These are phyloP conservation scores for Mycosarcoma maydis DNA, from an alignment of 1,284 basidiomycete genomes.

Conservation along the genomic window DNA sequence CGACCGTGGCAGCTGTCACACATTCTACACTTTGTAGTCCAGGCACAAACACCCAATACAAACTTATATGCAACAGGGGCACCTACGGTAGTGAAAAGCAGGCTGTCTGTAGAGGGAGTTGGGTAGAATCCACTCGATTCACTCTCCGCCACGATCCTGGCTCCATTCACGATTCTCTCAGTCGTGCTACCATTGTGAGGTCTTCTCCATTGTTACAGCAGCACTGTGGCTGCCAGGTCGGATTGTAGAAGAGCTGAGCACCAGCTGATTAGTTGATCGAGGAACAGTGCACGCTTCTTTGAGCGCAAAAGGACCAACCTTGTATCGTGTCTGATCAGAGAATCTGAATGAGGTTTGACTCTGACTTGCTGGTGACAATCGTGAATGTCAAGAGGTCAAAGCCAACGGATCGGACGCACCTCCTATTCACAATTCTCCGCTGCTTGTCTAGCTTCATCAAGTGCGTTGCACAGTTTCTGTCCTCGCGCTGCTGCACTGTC, in stretches of 20 bases:
- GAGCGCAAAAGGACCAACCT: too few relatives aligned
- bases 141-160: neutral
- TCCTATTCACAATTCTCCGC: conserved; percentile 39
- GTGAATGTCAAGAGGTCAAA: too few relatives aligned
- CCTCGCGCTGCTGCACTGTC: neutral
- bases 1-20: conserved; percentile 17
- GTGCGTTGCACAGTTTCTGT: neutral
- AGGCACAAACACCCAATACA: too few relatives aligned
- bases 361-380: too few relatives aligned
- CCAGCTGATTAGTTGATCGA: too few relatives aligned
- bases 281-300: too few relatives aligned
- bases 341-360: too few relatives aligned
- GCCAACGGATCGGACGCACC: neutral
- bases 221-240: too few relatives aligned
- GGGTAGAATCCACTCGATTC: conserved; percentile 16
- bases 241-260: too few relatives aligned
- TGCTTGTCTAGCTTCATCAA: neutral
- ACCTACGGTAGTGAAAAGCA: neutral
- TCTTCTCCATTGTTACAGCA: neutral
- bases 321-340: too few relatives aligned
- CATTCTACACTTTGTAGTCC: neutral
- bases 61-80: neutral
- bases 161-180: neutral
- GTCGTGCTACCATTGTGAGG: neutral
- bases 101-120: neutral